Percentiles rank a stretch among this genome's conserved stretches.
Evolutionary conservation across 441 rosid genomes (phyloP).

Genomic region (Populus hybrid): DNA sequence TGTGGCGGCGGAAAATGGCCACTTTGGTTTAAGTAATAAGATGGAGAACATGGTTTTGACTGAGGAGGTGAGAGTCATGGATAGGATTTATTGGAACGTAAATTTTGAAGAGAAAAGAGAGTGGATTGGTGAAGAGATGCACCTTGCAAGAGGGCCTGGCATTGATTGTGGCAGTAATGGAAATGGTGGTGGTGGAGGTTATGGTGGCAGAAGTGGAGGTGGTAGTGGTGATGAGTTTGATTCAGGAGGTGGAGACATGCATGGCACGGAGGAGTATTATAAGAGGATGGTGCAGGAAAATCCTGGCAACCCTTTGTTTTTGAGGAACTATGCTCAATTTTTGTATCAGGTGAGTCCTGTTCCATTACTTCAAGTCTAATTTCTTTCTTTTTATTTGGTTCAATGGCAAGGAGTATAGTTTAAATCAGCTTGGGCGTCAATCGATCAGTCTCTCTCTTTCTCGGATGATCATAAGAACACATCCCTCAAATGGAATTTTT

Average conservation of each 20-base stretch:
- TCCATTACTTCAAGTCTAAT: too few relatives aligned
- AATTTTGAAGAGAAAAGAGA: constrained; percentile 19
- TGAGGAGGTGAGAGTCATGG: constrained; percentile 11
- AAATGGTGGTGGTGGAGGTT: constrained; percentile 7
- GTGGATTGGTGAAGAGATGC: constrained; percentile 25
- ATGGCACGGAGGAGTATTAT: constrained; percentile 39
- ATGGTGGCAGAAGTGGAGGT: constrained; percentile 20
- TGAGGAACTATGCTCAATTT: too few relatives aligned
- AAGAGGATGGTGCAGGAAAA: constrained; percentile 10
- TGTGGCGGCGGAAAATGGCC: background rate
- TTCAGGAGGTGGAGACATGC: constrained; percentile 31
- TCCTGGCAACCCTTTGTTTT: too few relatives aligned
- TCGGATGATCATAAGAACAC: background rate
- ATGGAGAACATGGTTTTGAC: constrained; percentile 6
- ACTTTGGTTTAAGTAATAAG: constrained; percentile 1
- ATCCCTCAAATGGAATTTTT: background rate
- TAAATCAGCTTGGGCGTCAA: too few relatives aligned
- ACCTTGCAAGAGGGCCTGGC: constrained; percentile 46
- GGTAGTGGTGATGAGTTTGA: constrained; percentile 21
- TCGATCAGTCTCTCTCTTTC: too few relatives aligned
- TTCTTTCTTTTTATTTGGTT: too few relatives aligned
- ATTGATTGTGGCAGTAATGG: constrained; percentile 11
- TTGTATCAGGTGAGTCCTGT: too few relatives aligned
- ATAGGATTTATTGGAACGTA: constrained; percentile 11
- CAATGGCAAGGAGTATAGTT: too few relatives aligned